Conservation (phyloP, 495 filamentous ascomycete species). For the Podospora pseudopauciseta region DNA sequence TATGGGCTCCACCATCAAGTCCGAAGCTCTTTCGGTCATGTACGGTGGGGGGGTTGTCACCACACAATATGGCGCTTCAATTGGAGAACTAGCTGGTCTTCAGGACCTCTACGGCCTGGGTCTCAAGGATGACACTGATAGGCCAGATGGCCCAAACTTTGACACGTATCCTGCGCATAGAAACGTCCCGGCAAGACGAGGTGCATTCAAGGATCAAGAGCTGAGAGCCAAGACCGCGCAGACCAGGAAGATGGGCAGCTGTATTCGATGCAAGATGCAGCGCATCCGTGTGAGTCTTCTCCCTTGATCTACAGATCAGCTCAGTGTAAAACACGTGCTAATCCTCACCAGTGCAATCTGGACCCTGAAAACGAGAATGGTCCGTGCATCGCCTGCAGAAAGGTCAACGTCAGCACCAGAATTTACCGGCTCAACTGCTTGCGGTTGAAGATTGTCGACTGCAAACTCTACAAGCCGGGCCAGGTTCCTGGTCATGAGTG, state of each 20-base stretch:
- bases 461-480: slow-evolving; percentile 49
- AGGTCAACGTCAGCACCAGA: slow-evolving; percentile 36
- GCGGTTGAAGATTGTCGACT: slow-evolving; percentile 50
- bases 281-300: slow-evolving; percentile 47
- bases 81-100: background rate
- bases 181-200: slow-evolving; percentile 38
- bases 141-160: background rate
- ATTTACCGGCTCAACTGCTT: slow-evolving; percentile 47
- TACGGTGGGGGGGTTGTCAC: background rate
- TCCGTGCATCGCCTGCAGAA: slow-evolving; percentile 47
- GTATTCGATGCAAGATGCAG: slow-evolving; percentile 53
- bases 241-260: slow-evolving; percentile 50
- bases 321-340: slow-evolving; percentile 12
- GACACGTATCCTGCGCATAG: slow-evolving; percentile 22
- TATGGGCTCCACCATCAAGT: background rate
- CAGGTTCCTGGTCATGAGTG: slow-evolving; percentile 50
- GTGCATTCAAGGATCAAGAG: slow-evolving; percentile 47
- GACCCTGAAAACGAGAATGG: slow-evolving; percentile 42
- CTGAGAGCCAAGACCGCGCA: slow-evolving; percentile 46
- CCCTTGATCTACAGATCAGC: background rate
- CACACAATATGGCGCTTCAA: background rate
- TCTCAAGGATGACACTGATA: background rate
- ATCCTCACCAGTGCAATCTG: slow-evolving; percentile 39
- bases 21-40: background rate
- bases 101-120: background rate